Conservation (phyloP, 2,329 filamentous ascomycete genomes). For the Fusarium begoniae region DNA sequence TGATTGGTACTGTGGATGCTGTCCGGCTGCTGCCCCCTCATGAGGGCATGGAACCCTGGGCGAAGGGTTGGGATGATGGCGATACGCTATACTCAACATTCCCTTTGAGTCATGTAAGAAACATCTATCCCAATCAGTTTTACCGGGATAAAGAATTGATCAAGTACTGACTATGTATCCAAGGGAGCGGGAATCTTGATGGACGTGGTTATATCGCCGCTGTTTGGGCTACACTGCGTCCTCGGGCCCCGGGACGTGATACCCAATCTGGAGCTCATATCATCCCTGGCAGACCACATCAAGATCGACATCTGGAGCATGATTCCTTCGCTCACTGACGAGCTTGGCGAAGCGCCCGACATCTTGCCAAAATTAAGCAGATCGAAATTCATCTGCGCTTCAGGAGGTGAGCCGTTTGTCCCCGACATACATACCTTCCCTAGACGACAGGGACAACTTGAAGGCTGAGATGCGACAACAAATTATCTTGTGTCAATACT, state of each 20-base stretch:
- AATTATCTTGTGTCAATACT: neutral
- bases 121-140: too few relatives aligned
- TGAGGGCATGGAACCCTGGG: conserved; percentile 46
- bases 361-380: conserved; percentile 43
- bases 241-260: conserved; percentile 48
- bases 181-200: conserved; percentile 54
- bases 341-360: conserved; percentile 45
- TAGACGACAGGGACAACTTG: rapidly evolving
- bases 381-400: conserved; percentile 50
- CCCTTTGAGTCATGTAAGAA: neutral
- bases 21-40: conserved; percentile 46
- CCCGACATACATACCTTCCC: too few relatives aligned
- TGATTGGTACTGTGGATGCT: conserved; percentile 49
- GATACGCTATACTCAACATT: conserved; percentile 46
- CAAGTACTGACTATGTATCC: neutral
- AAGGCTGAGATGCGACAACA: rapidly evolving
- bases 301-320: conserved; percentile 53
- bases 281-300: conserved; percentile 44
- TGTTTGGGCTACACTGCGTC: conserved; percentile 49
- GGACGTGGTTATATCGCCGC: conserved; percentile 50
- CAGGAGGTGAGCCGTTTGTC: neutral
- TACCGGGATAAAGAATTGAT: rapidly evolving
- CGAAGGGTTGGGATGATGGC: conserved; percentile 25
- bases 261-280: conserved; percentile 49
- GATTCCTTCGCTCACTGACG: conserved; percentile 49